Conservation (phyloP, 768 basidiomycete species). For the Astraeus odoratus region DNA sequence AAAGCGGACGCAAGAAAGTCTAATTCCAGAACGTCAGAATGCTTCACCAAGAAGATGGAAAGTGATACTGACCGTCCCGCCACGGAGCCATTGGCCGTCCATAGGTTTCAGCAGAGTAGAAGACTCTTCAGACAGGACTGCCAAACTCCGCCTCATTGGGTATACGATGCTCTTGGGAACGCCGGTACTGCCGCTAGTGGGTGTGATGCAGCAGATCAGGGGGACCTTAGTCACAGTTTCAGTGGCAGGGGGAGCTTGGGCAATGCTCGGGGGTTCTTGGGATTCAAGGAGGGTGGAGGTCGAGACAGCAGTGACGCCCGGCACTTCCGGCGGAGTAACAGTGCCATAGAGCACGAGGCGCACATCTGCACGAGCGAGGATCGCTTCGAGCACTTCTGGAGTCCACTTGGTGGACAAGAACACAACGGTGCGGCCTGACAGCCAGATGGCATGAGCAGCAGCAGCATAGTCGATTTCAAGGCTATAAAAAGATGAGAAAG, state of each 20-base stretch:
- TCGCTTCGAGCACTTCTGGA: constrained; percentile 17
- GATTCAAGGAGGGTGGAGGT: constrained; percentile 12
- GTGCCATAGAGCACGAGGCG: constrained; percentile 17
- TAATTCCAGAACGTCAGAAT: constrained; percentile 1
- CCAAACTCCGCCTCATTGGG: constrained; percentile 21
- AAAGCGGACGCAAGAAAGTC: constrained; percentile 26
- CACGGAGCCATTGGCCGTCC: constrained; percentile 28
- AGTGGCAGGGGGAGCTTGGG: constrained; percentile 9
- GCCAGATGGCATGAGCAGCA: constrained; percentile 26
- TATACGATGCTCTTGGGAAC: constrained; percentile 27
- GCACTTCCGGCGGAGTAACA: constrained; percentile 7
- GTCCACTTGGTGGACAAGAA: constrained; percentile 27
- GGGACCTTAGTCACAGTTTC: constrained; percentile 18
- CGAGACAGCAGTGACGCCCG: constrained; percentile 12
- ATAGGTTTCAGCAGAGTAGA: constrained; percentile 20
- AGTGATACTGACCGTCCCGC: constrained; percentile 20
- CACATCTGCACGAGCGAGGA: constrained; percentile 19
- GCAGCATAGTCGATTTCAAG: constrained; percentile 25
- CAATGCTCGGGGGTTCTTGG: constrained; percentile 5
- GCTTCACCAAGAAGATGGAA: no score
- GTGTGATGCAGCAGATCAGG: constrained; percentile 21
- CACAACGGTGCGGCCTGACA: constrained; percentile 19
- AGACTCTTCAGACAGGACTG: constrained; percentile 21
- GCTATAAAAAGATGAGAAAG: constrained; percentile 4
- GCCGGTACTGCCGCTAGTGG: constrained; percentile 26